These are phyloP conservation scores for Aureococcus anophagefferens DNA, from an alignment of 108 stramenopile species.

Conservation along the genomic window DNA sequence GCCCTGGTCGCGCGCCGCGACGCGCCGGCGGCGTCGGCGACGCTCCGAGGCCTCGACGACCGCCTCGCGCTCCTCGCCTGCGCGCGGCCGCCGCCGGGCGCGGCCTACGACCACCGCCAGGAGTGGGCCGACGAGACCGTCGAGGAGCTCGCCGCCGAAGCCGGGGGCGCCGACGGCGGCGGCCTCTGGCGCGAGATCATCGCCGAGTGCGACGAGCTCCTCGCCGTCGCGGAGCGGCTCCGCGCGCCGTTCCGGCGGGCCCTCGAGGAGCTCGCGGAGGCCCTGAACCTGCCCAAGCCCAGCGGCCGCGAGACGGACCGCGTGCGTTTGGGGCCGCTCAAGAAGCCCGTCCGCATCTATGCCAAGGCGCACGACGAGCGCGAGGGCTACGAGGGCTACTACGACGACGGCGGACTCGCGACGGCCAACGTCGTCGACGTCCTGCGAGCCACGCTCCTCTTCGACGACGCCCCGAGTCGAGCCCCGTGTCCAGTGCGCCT, in stretches of 20 bases:
- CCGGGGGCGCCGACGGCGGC: not conserved
- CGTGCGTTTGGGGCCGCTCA: not conserved
- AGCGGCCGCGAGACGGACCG: not conserved
- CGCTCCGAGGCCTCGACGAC: not conserved
- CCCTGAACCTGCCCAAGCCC: not conserved
- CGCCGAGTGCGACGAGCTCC: not conserved
- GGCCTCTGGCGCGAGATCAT: slow-evolving; percentile 1
- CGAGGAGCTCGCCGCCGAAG: not conserved
- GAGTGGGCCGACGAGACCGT: not conserved
- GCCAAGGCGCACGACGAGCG: slow-evolving; percentile 1
- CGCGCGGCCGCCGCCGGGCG: not conserved
- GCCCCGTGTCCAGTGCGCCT: too few species aligned
- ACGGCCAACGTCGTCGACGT: too few species aligned
- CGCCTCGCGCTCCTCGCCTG: not conserved
- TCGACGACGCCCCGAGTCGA: too few species aligned
- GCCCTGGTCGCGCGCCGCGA: not conserved
- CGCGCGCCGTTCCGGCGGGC: not conserved
- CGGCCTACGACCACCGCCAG: not conserved
- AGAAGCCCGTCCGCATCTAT: not conserved
- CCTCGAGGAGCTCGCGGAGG: not conserved
- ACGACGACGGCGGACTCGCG: not conserved
- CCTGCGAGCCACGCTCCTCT: too few species aligned
- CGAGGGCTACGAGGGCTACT: not conserved
- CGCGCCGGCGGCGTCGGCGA: not conserved
- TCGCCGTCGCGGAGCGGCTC: not conserved